Evolutionary conservation across 352 stramenopile genomes (phyloP).

Genomic region (Thraustotheca clavata): DNA sequence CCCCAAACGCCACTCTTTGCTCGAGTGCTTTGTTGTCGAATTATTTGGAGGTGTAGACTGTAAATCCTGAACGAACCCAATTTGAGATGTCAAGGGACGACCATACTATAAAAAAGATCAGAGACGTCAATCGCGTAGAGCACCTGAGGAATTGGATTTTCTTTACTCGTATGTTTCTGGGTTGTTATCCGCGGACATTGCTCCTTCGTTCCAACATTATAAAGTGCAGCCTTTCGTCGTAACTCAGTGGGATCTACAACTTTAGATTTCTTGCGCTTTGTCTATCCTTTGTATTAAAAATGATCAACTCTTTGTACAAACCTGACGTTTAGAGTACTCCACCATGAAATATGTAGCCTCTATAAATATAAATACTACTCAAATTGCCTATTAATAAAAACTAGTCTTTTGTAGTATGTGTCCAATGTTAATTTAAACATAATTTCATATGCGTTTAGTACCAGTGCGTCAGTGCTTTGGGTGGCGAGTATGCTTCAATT

Average conservation of each 20-base stretch:
- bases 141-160: not conserved
- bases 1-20: constrained; percentile 2
- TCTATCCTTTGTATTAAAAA: too few relatives aligned
- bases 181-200: not conserved
- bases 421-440: too few relatives aligned
- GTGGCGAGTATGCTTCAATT: not conserved
- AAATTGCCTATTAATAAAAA: too few relatives aligned
- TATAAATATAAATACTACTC: not conserved
- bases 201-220: not conserved
- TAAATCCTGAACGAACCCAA: constrained; percentile 4
- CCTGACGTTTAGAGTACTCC: too few relatives aligned
- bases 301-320: too few relatives aligned
- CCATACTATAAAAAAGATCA: not conserved
- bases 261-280: not conserved
- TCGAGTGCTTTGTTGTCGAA: not conserved
- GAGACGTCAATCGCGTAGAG: not conserved
- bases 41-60: not conserved
- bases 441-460: not conserved
- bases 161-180: not conserved
- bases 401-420: too few relatives aligned
- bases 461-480: not conserved
- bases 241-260: not conserved
- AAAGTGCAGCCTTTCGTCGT: constrained; percentile 6
- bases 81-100: not conserved
- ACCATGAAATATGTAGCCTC: constrained; percentile 14